A percentile compares a stretch with the other conserved stretches of the same genome.
Evolutionary conservation across 768 basidiomycete species (phyloP).

Genomic region (Leccinum obscurum): DNA sequence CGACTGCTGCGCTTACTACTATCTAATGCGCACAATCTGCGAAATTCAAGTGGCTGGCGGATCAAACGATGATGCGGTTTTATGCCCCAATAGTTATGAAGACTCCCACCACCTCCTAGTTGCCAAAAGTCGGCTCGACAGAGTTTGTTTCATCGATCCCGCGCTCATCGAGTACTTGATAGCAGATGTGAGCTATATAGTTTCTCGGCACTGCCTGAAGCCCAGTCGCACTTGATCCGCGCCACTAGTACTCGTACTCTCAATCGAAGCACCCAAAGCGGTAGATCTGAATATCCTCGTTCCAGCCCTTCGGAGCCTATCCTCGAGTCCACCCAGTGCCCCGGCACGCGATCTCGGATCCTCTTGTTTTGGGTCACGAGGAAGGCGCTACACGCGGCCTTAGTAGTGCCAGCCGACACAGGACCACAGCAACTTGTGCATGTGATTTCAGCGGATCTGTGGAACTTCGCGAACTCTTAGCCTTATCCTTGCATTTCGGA

Average conservation of each 20-base stretch:
- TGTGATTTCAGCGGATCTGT: not conserved
- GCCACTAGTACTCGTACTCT: not conserved
- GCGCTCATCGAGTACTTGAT: not conserved
- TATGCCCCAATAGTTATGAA: not conserved
- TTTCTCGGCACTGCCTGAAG: too few species aligned
- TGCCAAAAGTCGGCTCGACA: not conserved
- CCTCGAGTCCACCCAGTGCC: not conserved
- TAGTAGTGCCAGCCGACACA: not conserved
- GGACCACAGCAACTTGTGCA: not conserved
- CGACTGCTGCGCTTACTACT: not conserved
- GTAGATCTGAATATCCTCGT: not conserved
- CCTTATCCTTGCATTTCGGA: not conserved
- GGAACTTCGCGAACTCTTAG: not conserved
- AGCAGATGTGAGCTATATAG: not conserved
- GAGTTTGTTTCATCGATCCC: not conserved
- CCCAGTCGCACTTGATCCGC: not conserved
- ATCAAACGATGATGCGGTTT: not conserved
- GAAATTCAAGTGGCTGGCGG: not conserved
- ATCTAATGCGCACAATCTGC: constrained; percentile 4
- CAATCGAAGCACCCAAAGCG: not conserved
- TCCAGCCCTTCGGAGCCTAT: not conserved
- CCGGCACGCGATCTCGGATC: not conserved
- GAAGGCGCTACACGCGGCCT: not conserved
- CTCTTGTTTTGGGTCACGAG: not conserved
- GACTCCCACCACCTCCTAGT: constrained; percentile 4